Percentiles rank a stretch among this genome's conserved stretches.
phyloP scores from a whole-genome alignment of 1,139 yeast species.

The Yamadazyma blattariae region DNA sequence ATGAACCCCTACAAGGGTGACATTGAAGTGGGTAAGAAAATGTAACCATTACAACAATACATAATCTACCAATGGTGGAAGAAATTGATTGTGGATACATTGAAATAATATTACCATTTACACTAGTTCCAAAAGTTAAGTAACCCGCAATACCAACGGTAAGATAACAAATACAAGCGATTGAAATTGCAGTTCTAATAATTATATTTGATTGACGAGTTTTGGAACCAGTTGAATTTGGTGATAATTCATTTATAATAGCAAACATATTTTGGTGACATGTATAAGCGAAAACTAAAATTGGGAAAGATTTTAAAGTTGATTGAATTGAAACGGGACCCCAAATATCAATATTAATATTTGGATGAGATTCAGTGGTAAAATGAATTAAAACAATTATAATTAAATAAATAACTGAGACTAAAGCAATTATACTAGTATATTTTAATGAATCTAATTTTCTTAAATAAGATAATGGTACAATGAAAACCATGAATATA shows the following conservation, averaged over 20 bases:
- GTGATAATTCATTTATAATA: conserved; percentile 67
- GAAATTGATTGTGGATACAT: conserved; percentile 63
- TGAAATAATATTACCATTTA: conserved; percentile 66
- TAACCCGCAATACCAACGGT: conserved; percentile 83
- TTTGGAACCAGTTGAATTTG: conserved; percentile 40
- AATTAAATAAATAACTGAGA: conserved; percentile 76
- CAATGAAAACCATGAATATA: conserved; percentile 55
- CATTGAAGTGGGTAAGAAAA: conserved; percentile 74
- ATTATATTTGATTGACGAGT: conserved; percentile 53
- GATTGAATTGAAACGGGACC: conserved; percentile 39
- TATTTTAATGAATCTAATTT: conserved; percentile 82
- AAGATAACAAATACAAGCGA: conserved; percentile 59
- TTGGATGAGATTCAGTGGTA: background rate
- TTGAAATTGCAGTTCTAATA: conserved; percentile 56
- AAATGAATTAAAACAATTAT: conserved; percentile 64
- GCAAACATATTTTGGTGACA: conserved; percentile 95
- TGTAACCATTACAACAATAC: conserved; percentile 67
- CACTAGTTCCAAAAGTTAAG: conserved; percentile 76
- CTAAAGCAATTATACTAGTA: conserved; percentile 80
- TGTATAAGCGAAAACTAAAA: conserved; percentile 89
- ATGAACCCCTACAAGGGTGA: conserved; percentile 74
- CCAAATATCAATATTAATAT: conserved; percentile 20
- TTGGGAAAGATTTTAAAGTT: conserved; percentile 64
- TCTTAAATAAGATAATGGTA: conserved; percentile 74
- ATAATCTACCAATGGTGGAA: conserved; percentile 66